Evolutionary conservation across 345 rosid species (phyloP), one percentile per base, ranked within the genome.

Genomic region (Linum lewisii): DNA sequence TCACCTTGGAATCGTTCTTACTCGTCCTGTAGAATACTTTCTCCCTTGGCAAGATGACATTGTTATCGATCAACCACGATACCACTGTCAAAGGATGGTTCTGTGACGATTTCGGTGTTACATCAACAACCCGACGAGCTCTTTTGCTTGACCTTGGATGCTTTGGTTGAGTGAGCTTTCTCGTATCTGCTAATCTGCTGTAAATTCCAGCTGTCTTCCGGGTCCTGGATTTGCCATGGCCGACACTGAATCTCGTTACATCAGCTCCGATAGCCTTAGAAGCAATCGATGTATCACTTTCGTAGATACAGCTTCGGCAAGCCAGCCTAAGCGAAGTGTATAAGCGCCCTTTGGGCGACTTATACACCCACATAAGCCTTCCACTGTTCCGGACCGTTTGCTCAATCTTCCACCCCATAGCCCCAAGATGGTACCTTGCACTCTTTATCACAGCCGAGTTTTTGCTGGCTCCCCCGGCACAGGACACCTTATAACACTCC

Each of bases 41-140:
- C 5, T 22, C 55, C 19, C 67, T 54, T 18, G 37, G 63, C 6
- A 21, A 22, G 7, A 81, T 59, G 13, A 34, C 66, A 23, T 69
- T 66, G 51, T 72, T 76, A 34, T 79, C 81, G 6, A 82, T 76
- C 69, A 79, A 59, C 74, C 70, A 70, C 19, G 80, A 72, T n/a
- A 84, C 64, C 24, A 66, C 16, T 1, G 60, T 72, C 23, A 34
- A 34, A 20, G 72, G 79, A 16, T 61, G 60, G 53, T 44, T 26
- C 34, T 42, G 0, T 11, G 34, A 29, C 7, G 34, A 29, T 29
- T 29, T 29, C 34, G 34, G 34, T 8, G 34, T 29, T 4, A 29
- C 34, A 4, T 29, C 34, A 29, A n/a, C n/a, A n/a, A n/a, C n/a
- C n/a, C n/a, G n/a, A n/a, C n/a, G n/a, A n/a, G n/a, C 34, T 29